Base-by-base conservation (phyloP, 2,329 filamentous ascomycete species). In the Paracorniculantispora psalliotae region DNA sequence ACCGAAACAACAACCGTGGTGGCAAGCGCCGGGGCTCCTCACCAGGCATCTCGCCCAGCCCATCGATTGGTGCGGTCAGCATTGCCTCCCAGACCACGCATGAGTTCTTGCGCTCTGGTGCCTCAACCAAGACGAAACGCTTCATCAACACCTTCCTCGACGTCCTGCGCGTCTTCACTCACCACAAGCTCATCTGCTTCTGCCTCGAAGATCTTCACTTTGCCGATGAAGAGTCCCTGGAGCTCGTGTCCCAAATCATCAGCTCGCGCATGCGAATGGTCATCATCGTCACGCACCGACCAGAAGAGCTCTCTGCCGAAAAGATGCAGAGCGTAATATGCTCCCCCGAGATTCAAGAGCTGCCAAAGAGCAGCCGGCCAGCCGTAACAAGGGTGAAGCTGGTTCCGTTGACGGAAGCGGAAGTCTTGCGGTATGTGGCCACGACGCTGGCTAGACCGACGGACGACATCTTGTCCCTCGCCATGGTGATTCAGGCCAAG, bases 161-260 rank as follows among this genome's bases (percentile, higher is more conserved):
- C 65, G 88, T 96, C 10, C 73, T 97, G 53, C 84, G 90, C 55
- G 84, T 96, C 44, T 86, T 97, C 58, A 89, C 91, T 0, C 81
- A 87, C 21, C 87, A 92, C 69, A 94, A 92, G 66, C 86, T 96
- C 66, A 92, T 96, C 57, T 96, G 91, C 67, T 87, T 96, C 65
- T 92, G 87, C 66, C 75, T 97, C 28, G 93, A 97, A 67, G 93
- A 97, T 71, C 76, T 97, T 33, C 92, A 97, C 66, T 94, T 91
- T 71, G 91, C 92, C 7, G 93, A 97, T 68, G 84, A 89, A 26
- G 93, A 97, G 71, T 94, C 89, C 15, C 75, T 94, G 50, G 91
- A 96, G 60, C 78, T 97, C 55, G 87, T 97, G 41, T 83, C 87
- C 17, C 88, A 92, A 66, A 91, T 97, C 55, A 85, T 96, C 58